Evolutionary conservation across 2,329 filamentous ascomycete genomes (phyloP).

Genomic region (Coniochaeta ligniaria): DNA sequence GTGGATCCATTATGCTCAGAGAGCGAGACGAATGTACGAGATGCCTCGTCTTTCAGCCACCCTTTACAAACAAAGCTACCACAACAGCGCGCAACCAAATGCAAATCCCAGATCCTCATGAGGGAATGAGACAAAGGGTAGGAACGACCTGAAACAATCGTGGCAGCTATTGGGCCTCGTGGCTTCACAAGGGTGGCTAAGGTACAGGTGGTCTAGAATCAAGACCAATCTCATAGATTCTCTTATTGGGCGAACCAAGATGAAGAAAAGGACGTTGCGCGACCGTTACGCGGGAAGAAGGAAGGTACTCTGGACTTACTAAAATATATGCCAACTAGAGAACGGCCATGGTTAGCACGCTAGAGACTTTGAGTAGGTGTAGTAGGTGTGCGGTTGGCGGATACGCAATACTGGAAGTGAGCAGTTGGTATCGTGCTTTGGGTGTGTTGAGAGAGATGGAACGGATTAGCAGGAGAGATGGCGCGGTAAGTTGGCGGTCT

Average conservation of each 20-base stretch:
- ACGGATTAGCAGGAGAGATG: not conserved
- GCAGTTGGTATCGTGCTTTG: not conserved
- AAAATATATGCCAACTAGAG: not conserved
- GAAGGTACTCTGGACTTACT: not conserved
- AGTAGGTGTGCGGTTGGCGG: not conserved
- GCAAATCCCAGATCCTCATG: not conserved
- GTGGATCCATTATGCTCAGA: not conserved
- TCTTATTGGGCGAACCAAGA: not conserved
- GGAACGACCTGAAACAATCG: not conserved
- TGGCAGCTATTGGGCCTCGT: not conserved
- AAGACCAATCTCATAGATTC: not conserved
- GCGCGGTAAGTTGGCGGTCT: not conserved
- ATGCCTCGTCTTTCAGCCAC: not conserved
- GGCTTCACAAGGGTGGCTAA: not conserved
- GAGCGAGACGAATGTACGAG: not conserved
- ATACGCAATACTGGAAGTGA: not conserved
- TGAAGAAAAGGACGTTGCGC: not conserved
- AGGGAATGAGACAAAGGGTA: not conserved
- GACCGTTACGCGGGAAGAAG: not conserved
- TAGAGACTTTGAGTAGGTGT: not conserved
- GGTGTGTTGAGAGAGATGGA: not conserved
- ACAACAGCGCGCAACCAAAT: not conserved
- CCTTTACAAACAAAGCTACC: not conserved
- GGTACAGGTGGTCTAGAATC: not conserved
- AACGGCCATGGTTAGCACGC: not conserved